Conservation (phyloP, 164 flowering plant genomes). For the Umbellularia californica region DNA sequence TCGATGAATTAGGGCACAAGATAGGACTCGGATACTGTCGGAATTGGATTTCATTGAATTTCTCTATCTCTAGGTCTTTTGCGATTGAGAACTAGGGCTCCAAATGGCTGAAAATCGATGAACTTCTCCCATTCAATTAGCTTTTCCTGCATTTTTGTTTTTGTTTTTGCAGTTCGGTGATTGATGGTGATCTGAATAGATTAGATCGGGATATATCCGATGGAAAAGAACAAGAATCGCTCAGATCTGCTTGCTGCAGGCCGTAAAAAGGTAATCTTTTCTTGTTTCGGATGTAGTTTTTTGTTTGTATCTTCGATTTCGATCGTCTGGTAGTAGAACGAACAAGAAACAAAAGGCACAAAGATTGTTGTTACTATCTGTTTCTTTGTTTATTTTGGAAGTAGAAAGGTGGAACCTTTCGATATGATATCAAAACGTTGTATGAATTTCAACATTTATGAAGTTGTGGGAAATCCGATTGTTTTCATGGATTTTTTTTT, state of each 20-base stretch:
- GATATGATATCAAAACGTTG: background rate
- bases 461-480: background rate
- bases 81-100: no score
- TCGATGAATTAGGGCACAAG: no score
- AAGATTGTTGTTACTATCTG: background rate
- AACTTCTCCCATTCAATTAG: background rate
- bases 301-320: background rate
- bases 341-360: background rate
- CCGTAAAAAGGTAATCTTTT: constrained; percentile 58
- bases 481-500: background rate
- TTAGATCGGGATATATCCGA: constrained; percentile 14
- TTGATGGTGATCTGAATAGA: background rate
- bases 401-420: background rate
- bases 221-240: constrained; percentile 80
- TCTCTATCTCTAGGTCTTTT: no score
- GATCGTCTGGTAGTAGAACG: background rate
- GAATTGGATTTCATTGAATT: no score
- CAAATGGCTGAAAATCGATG: no score
- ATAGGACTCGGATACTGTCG: no score
- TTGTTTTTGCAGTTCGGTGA: background rate
- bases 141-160: background rate
- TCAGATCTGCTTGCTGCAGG: constrained; percentile 91
- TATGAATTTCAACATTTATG: background rate
- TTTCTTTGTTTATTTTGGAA: background rate
- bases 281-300: no score